Base-by-base conservation (phyloP, 2,329 filamentous ascomycete species). In the Zasmidium citrigriseum region DNA sequence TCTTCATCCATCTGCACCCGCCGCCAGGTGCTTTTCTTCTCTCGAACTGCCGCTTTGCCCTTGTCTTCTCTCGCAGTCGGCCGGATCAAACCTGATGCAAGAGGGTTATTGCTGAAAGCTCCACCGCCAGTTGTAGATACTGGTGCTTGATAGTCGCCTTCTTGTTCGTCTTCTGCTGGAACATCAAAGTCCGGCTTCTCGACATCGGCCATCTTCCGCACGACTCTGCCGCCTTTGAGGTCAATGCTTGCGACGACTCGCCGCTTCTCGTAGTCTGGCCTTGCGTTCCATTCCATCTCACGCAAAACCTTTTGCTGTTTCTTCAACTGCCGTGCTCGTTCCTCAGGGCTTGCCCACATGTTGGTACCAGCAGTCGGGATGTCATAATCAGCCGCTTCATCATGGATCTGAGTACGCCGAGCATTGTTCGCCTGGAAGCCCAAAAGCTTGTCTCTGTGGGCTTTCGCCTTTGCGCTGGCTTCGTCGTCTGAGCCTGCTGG, bases 241-340 rank as follows among this genome's bases (percentile, higher is more conserved):
- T 96, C 91, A 60, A 96, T 89, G 69, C 89, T 93, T 64, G 96
- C 84, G 1, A 97, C 89, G 60, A 95, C 88, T 67, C 84, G 86
- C 58, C 90, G 83, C 82, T 93, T 96, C 78, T 97, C 93, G 74
- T 92, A 96, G 62, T 96, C 93, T 0, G 92, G 91, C 52, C 84
- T 80, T 3, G 89, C 87, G 65, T 89, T 89, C 87, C 92, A 96
- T 68, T 96, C 90, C 81, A 95, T 87, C 75, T 96, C 91, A 4
- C 91, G 80, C 65, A 96, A 76, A 2, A 93, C 78, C 72, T 89
- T 90, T 75, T 96, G 92, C 75, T 96, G 93, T 58, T 87, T 84
- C 75, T 93, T 96, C 57, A 96, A 77, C 72, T 95, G 91, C 64
- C 87, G 80, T 0, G 92, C 93, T 45, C 92, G 83, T 73, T 96